These are phyloP conservation scores for Coelastrella sp. DNA, from an alignment of 139 green algal species.

Conservation along the genomic window DNA sequence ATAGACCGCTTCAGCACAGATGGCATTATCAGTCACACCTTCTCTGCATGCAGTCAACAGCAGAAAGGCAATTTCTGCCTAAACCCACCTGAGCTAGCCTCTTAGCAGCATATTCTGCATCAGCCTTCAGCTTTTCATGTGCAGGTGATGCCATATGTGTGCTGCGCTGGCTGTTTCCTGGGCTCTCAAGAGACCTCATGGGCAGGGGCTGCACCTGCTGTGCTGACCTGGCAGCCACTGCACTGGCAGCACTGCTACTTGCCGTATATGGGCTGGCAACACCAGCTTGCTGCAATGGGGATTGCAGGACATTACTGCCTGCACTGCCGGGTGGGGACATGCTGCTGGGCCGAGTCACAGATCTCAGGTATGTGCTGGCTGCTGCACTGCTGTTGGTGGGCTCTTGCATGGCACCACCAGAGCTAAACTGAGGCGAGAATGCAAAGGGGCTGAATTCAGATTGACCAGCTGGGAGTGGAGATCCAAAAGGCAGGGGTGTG, in stretches of 20 bases:
- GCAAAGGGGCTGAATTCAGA: background rate
- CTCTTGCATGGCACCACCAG: background rate
- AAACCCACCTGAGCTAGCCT: background rate
- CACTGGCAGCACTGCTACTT: background rate
- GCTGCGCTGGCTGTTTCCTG: background rate
- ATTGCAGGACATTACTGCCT: slow-evolving; percentile 3
- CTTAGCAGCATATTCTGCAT: background rate
- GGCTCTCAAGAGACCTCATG: slow-evolving; percentile 29
- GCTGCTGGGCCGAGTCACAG: background rate
- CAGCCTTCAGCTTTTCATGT: background rate
- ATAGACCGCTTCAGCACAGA: too few relatives aligned
- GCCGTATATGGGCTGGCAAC: background rate
- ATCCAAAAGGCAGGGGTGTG: slow-evolving; percentile 11
- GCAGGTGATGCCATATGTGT: background rate
- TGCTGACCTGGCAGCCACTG: background rate
- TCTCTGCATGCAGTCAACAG: too few relatives aligned
- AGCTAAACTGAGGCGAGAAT: background rate
- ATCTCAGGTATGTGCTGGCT: background rate
- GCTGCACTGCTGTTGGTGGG: background rate
- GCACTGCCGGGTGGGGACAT: slow-evolving; percentile 7
- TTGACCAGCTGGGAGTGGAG: background rate
- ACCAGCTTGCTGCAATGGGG: background rate
- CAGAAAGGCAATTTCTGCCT: too few relatives aligned
- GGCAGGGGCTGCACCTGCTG: slow-evolving; percentile 19
- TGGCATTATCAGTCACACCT: too few relatives aligned